phyloP scores from a whole-genome alignment of 108 stramenopile genomes.

The Craspedostauros australis region DNA sequence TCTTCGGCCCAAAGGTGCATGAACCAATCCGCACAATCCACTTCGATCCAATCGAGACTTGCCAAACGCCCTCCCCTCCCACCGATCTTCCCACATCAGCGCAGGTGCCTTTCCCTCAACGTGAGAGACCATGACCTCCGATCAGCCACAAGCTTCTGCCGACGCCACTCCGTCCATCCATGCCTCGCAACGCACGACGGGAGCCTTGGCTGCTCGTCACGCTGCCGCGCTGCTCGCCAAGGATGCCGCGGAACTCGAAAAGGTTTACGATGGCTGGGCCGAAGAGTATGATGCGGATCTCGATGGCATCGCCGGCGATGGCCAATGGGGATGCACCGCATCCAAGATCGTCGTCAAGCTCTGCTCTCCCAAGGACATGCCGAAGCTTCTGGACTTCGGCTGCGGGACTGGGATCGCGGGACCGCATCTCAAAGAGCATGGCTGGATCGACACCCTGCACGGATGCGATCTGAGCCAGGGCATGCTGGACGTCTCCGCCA shows the following conservation, averaged over 20 bases:
- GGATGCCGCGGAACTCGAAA: neutral
- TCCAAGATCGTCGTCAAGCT: neutral
- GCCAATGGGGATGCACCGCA: neutral
- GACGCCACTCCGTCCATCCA: no score
- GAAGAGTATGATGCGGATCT: neutral
- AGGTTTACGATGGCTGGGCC: neutral
- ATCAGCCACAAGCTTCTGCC: no score
- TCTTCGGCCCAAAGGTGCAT: no score
- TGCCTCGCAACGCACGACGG: neutral
- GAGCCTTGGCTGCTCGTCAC: neutral
- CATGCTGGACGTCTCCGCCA: neutral
- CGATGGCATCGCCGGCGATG: neutral
- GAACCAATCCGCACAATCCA: no score
- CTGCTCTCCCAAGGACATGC: neutral
- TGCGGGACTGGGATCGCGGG: neutral
- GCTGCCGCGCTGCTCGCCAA: neutral
- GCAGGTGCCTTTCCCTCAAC: no score
- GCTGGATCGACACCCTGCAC: no score
- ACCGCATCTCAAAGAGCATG: neutral
- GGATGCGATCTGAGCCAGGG: neutral
- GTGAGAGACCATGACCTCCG: no score
- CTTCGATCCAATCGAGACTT: no score
- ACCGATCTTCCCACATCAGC: no score
- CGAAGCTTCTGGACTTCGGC: neutral
- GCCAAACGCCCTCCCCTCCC: no score